Percentiles rank a stretch among this genome's conserved stretches.
Evolutionary conservation across 2,329 filamentous ascomycete genomes (phyloP).

Genomic region (Cytospora chrysosperma): DNA sequence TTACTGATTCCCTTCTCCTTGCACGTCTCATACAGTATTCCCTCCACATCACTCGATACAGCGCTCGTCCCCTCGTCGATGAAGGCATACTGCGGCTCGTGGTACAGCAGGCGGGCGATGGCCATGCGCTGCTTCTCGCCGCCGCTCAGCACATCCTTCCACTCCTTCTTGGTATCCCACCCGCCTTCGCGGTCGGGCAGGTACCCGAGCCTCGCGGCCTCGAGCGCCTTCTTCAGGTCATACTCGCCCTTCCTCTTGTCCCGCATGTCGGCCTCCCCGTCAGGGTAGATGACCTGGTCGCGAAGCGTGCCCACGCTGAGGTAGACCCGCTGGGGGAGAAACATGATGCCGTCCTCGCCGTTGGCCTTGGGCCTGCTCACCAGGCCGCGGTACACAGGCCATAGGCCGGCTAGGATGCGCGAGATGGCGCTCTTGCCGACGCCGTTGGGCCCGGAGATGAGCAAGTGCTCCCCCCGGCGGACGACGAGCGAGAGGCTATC

Average conservation of each 20-base stretch:
- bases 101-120: conserved; percentile 86
- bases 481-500: conserved; percentile 88
- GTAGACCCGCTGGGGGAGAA: conserved; percentile 91
- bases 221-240: conserved; percentile 74
- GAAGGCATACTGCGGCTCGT: conserved; percentile 91
- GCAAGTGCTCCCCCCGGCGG: conserved; percentile 83
- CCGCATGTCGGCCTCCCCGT: conserved; percentile 92
- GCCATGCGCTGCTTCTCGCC: conserved; percentile 97
- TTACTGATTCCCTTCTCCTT: conserved; percentile 92
- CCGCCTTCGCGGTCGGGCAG: conserved; percentile 89
- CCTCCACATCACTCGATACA: conserved; percentile 92
- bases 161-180: conserved; percentile 95
- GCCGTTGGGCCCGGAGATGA: conserved; percentile 93
- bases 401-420: conserved; percentile 84
- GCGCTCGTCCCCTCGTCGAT: conserved; percentile 95
- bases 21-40: conserved; percentile 85
- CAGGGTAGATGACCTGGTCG: conserved; percentile 97
- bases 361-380: conserved; percentile 80
- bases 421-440: conserved; percentile 89
- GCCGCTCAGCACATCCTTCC: conserved; percentile 96
- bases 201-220: conserved; percentile 84
- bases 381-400: conserved; percentile 93
- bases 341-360: conserved; percentile 94
- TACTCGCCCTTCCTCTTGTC: conserved; percentile 74
- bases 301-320: conserved; percentile 88